Conservation (phyloP, 345 rosid species). For the Erysimum cheiranthoides region DNA sequence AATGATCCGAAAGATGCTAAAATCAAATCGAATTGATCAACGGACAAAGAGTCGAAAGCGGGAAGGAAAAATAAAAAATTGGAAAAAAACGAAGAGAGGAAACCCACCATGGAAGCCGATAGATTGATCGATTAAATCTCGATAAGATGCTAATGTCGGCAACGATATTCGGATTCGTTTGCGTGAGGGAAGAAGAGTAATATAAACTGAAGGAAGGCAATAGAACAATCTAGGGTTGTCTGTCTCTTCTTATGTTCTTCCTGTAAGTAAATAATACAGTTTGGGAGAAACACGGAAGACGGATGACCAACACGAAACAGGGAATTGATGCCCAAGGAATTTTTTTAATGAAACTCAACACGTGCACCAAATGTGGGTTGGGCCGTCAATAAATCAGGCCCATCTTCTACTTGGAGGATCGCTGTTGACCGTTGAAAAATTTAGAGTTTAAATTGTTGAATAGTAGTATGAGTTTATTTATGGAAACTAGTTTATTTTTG, state of each 20-base stretch:
- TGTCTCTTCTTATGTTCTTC: conserved; percentile 9
- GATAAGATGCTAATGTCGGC: neutral
- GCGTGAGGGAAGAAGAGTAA: neutral
- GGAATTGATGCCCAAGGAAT: conserved; percentile 33
- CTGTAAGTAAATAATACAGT: conserved; percentile 8
- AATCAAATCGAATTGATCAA: neutral
- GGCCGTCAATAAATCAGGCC: conserved; percentile 8
- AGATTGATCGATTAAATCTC: neutral
- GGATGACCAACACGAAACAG: conserved; percentile 25
- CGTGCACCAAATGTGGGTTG: neutral
- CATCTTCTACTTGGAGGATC: neutral
- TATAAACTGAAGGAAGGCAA: conserved; percentile 7
- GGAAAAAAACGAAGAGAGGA: neutral
- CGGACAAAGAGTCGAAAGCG: neutral
- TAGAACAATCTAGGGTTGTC: conserved; percentile 44
- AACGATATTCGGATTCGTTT: neutral
- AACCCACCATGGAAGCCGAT: conserved; percentile 40
- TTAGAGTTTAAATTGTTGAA: neutral
- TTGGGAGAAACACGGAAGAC: conserved; percentile 12
- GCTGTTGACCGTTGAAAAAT: conserved; percentile 9
- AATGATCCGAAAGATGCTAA: neutral
- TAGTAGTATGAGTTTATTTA: neutral
- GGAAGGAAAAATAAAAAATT: neutral
- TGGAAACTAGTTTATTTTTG: neutral
- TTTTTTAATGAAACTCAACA: neutral